phyloP scores from a whole-genome alignment of 441 rosid genomes.

The Populus trichocarpa region DNA sequence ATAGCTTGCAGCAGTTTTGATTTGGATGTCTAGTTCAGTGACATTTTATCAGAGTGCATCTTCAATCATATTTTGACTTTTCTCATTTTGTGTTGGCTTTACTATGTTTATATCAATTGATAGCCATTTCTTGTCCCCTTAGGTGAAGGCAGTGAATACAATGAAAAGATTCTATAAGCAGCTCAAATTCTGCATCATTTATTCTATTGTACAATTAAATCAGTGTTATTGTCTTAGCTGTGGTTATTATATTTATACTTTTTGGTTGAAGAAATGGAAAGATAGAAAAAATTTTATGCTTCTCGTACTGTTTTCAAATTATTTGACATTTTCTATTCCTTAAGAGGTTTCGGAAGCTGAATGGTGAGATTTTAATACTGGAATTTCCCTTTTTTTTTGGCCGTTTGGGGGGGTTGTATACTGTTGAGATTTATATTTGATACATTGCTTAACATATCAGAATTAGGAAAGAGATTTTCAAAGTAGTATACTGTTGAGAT shows the following conservation, averaged over 20 bases:
- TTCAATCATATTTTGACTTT: not conserved
- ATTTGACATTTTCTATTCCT: not conserved
- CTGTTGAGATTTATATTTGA: not conserved
- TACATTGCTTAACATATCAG: not conserved
- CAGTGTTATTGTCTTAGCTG: not conserved
- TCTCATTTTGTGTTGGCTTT: not conserved
- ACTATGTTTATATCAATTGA: not conserved
- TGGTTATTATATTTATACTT: not conserved
- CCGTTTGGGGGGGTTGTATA: not conserved
- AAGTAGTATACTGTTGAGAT: not conserved
- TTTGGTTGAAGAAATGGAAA: not conserved
- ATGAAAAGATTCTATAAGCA: not conserved
- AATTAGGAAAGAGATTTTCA: conserved; percentile 9
- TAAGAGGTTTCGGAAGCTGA: not conserved
- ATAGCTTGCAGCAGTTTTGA: not conserved
- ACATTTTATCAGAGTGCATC: not conserved
- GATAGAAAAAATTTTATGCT: not conserved
- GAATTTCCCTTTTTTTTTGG: not conserved
- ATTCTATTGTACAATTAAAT: no score
- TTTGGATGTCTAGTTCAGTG: not conserved
- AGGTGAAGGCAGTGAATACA: not conserved
- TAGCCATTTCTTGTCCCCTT: not conserved
- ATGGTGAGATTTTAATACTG: not conserved
- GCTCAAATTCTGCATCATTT: not conserved
- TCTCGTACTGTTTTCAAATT: not conserved